phyloP scores from a whole-genome alignment of 345 rosid genomes.

The Populus davidiana region DNA sequence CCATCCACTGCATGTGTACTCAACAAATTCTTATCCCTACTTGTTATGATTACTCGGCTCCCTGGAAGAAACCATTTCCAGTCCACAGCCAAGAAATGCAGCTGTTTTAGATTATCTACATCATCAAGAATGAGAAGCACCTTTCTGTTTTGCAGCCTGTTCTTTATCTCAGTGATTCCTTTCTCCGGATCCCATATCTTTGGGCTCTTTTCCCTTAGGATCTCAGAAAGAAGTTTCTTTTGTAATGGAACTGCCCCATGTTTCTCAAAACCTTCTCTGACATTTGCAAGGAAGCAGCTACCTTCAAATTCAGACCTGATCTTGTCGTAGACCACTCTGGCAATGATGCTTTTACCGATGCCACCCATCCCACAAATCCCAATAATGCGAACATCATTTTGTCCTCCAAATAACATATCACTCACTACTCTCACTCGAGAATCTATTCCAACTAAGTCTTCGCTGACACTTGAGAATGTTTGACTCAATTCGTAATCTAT shows the following conservation, averaged over 20 bases:
- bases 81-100: neutral
- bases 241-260: neutral
- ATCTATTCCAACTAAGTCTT: too few relatives aligned
- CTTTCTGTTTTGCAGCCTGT: neutral
- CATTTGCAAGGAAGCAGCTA: conserved; percentile 11
- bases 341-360: conserved; percentile 13
- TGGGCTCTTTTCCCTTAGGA: neutral
- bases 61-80: conserved; percentile 10
- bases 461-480: too few relatives aligned
- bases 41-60: conserved; percentile 20
- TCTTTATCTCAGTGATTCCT: neutral
- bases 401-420: too few relatives aligned
- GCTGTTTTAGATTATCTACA: conserved; percentile 7
- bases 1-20: neutral
- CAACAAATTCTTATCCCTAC: conserved; percentile 18
- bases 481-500: too few relatives aligned
- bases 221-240: neutral
- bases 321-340: neutral
- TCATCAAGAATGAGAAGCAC: conserved; percentile 14
- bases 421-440: too few relatives aligned
- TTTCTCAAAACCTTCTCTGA: conserved; percentile 1
- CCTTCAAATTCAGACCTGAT: conserved; percentile 8
- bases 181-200: neutral
- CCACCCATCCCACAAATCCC: conserved; percentile 17
- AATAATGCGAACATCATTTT: too few relatives aligned